Evolutionary conservation across 2,329 filamentous ascomycete species (phyloP).

Genomic region (Penicillium rolfsii): DNA sequence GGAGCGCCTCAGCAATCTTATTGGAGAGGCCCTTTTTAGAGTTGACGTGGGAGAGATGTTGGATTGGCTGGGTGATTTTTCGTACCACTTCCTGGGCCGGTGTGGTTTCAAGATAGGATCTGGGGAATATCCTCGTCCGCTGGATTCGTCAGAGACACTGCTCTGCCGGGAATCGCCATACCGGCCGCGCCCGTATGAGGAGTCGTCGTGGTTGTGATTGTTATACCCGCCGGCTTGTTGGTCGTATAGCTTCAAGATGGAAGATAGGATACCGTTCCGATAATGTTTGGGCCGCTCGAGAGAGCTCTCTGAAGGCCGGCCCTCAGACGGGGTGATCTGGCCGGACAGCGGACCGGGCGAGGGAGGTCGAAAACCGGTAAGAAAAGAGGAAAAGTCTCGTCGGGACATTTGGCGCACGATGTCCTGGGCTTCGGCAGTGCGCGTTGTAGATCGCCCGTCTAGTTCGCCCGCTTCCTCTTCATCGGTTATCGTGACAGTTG

Average conservation of each 20-base stretch:
- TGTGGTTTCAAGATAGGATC: slow-evolving; percentile 37
- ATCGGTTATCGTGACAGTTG: slow-evolving; percentile 24
- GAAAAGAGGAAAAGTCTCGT: slow-evolving; percentile 35
- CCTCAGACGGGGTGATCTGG: slow-evolving; percentile 39
- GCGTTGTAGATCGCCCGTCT: slow-evolving; percentile 34
- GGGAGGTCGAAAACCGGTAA: slow-evolving; percentile 39
- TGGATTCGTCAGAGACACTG: slow-evolving; percentile 39
- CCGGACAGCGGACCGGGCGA: slow-evolving; percentile 40
- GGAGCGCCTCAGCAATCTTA: slow-evolving; percentile 41
- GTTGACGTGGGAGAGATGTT: slow-evolving; percentile 40
- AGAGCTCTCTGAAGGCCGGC: slow-evolving; percentile 61
- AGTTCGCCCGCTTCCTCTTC: slow-evolving; percentile 37
- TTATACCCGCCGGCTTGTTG: slow-evolving; percentile 46
- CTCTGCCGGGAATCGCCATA: slow-evolving; percentile 37
- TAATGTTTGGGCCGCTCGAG: slow-evolving; percentile 70
- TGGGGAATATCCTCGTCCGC: slow-evolving; percentile 37
- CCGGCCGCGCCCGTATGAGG: slow-evolving; percentile 26
- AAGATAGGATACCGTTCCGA: slow-evolving; percentile 72
- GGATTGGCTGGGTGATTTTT: slow-evolving; percentile 43
- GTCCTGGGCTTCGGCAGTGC: slow-evolving; percentile 37
- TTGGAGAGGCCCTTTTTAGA: slow-evolving; percentile 35
- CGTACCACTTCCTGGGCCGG: slow-evolving; percentile 45
- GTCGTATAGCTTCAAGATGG: slow-evolving; percentile 71
- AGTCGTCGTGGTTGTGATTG: slow-evolving; percentile 16
- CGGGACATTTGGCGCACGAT: slow-evolving; percentile 44